Percentiles rank a stretch among this genome's conserved stretches.
Evolutionary conservation across 2,329 filamentous ascomycete genomes (phyloP).

Genomic region (Venturia carpophila): DNA sequence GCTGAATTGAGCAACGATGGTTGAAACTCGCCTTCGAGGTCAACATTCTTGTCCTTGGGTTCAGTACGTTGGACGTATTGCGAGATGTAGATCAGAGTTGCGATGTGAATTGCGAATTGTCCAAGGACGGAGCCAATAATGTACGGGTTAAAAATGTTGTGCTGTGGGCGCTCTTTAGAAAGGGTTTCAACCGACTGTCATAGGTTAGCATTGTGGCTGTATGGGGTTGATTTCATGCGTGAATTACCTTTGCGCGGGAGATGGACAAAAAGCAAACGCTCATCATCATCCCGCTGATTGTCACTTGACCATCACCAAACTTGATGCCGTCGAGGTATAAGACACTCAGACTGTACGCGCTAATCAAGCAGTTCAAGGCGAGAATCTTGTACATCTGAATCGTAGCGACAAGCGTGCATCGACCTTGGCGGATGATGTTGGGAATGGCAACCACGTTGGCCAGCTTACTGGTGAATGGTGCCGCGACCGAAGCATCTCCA

Average conservation of each 20-base stretch:
- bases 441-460: conserved; percentile 94
- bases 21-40: conserved; percentile 89
- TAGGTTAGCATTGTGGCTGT: conserved; percentile 26
- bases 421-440: conserved; percentile 96
- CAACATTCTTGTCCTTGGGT: conserved; percentile 63
- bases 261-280: conserved; percentile 98
- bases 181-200: conserved; percentile 75
- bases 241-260: conserved; percentile 72
- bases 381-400: conserved; percentile 99
- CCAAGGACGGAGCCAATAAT: conserved; percentile 96
- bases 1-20: conserved; percentile 94
- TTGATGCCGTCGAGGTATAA: conserved; percentile 98
- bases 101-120: conserved; percentile 94
- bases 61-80: conserved; percentile 78
- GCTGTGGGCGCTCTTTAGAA: conserved; percentile 93
- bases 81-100: conserved; percentile 87
- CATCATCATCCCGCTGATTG: conserved; percentile 99
- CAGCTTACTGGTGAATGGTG: conserved; percentile 95
- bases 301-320: conserved; percentile 96
- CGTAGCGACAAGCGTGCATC: conserved; percentile 93
- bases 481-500: conserved; percentile 92
- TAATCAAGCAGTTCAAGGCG: conserved; percentile 94
- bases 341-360: conserved; percentile 92
- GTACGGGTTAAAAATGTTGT: conserved; percentile 98
- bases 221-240: background rate